phyloP scores from a whole-genome alignment of 1,284 basidiomycete species.

The Laetiporus sulphureus region DNA sequence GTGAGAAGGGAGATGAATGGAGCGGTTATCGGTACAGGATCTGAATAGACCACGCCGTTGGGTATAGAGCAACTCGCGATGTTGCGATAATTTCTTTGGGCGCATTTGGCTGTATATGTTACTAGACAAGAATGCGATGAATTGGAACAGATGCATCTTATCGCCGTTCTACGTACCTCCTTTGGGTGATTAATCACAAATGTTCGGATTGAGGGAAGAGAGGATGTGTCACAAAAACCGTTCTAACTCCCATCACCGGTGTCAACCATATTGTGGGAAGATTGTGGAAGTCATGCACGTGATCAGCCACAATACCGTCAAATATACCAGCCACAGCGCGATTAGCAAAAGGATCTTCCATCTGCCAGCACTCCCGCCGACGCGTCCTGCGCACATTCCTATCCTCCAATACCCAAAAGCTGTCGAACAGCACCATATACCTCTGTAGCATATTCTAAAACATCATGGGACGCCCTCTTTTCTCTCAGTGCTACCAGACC shows the following conservation, averaged over 20 bases:
- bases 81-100: neutral
- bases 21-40: slow-evolving; percentile 32
- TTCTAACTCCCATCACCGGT: neutral
- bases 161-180: no score
- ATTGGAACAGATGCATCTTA: no score
- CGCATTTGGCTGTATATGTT: neutral
- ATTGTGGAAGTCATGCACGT: slow-evolving; percentile 2
- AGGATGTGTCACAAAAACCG: neutral
- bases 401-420: slow-evolving; percentile 23
- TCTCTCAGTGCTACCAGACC: slow-evolving; percentile 40
- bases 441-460: slow-evolving; percentile 13
- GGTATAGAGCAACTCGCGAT: neutral
- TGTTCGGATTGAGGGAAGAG: no score
- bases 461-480: slow-evolving; percentile 63
- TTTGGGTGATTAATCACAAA: no score
- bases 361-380: slow-evolving; percentile 2
- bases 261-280: neutral
- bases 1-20: slow-evolving; percentile 33
- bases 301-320: slow-evolving; percentile 4
- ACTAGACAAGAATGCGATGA: neutral
- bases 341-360: slow-evolving; percentile 1
- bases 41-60: no score
- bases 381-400: neutral
- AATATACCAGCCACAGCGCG: slow-evolving; percentile 3
- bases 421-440: slow-evolving; percentile 22